Conservation (phyloP, 306 rosid genomes). For the Macrotyloma uniflorum region DNA sequence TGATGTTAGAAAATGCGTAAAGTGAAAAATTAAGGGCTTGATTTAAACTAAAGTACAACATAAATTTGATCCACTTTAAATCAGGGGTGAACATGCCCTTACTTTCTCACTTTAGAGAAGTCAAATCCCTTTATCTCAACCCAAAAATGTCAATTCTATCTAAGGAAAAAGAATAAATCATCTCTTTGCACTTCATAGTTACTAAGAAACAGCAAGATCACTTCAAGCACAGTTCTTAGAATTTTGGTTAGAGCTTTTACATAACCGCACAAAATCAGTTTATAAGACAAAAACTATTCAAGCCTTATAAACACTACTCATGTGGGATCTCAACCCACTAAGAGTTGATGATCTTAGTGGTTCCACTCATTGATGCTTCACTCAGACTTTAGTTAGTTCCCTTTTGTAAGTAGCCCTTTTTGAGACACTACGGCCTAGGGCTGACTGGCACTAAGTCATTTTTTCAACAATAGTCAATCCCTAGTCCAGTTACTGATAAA, state of each 20-base stretch:
- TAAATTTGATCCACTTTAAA: background rate
- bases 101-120: background rate
- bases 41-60: background rate
- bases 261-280: background rate
- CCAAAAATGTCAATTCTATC: background rate
- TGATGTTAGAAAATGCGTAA: background rate
- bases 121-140: background rate
- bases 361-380: background rate
- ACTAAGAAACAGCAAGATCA: background rate
- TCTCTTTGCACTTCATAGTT: constrained; percentile 15
- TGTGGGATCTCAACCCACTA: background rate
- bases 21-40: background rate
- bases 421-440: background rate
- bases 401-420: background rate
- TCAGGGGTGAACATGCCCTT: background rate
- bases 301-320: background rate
- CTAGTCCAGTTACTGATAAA: constrained; percentile 12
- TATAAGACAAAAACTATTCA: background rate
- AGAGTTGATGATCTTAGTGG: background rate
- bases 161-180: constrained; percentile 1
- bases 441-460: background rate
- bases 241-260: background rate
- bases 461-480: background rate
- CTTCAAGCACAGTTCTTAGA: constrained; percentile 1
- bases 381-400: background rate